A percentile compares a stretch with the other conserved stretches of the same genome.
These are phyloP conservation scores for Phytopythium oedochilum DNA, from an alignment of 352 stramenopile species.

Conservation along the genomic window DNA sequence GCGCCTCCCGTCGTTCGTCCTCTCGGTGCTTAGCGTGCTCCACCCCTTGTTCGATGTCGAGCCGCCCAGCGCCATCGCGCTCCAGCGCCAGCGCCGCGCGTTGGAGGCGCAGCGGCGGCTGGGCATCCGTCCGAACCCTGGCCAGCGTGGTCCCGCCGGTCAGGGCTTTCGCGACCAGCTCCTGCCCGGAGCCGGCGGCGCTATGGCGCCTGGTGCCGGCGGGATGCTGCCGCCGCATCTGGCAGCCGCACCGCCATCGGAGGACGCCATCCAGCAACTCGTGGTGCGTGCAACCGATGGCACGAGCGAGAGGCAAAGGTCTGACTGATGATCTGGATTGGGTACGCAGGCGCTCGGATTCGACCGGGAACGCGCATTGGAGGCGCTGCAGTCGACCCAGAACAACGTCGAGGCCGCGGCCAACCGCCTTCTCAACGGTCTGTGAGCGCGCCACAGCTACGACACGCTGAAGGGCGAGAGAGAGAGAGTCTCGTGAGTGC, in stretches of 20 bases:
- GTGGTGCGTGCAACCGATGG: constrained; percentile 38
- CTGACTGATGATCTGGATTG: constrained; percentile 6
- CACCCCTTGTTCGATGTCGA: constrained; percentile 77
- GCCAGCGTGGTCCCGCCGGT: constrained; percentile 15
- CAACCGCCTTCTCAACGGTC: constrained; percentile 76
- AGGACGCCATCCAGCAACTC: constrained; percentile 78
- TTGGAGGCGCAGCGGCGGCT: constrained; percentile 70
- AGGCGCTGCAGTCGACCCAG: constrained; percentile 61
- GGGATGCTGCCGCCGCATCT: constrained; percentile 54
- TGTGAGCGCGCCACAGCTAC: constrained; percentile 7
- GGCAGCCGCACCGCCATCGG: constrained; percentile 54
- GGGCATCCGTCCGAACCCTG: constrained; percentile 35
- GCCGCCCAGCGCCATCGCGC: constrained; percentile 49
- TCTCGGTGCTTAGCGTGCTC: constrained; percentile 59
- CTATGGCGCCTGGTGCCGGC: constrained; percentile 7
- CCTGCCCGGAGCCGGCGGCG: constrained; percentile 51
- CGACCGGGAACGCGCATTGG: constrained; percentile 62
- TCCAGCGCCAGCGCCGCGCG: constrained; percentile 68
- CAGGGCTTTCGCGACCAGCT: constrained; percentile 83
- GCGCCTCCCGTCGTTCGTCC: constrained; percentile 68
- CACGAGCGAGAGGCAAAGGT: background rate
- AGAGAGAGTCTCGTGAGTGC: background rate
- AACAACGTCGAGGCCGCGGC: constrained; percentile 87
- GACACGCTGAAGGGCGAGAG: constrained; percentile 9
- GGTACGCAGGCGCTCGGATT: constrained; percentile 53